Evolutionary conservation across 768 basidiomycete species (phyloP).

Genomic region (Tulasnella sp.): DNA sequence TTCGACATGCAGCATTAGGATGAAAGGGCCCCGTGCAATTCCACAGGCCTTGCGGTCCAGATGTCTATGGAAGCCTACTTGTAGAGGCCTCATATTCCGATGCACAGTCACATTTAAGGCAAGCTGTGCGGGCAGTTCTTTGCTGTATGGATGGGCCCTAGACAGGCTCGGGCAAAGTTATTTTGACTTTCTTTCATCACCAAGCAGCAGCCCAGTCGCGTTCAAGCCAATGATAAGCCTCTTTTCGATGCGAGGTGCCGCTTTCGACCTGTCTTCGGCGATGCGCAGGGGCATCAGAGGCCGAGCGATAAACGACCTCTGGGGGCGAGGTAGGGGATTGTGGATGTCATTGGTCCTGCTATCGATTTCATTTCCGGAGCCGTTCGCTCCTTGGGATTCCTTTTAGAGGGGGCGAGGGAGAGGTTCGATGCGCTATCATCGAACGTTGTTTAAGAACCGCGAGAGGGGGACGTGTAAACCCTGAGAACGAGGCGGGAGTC

Average conservation of each 20-base stretch:
- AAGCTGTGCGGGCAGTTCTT: neutral
- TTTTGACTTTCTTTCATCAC: neutral
- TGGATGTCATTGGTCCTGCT: neutral
- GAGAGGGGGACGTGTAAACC: slow-evolving; percentile 11
- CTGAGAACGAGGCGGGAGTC: slow-evolving; percentile 21
- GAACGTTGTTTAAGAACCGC: slow-evolving; percentile 12
- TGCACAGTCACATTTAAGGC: slow-evolving; percentile 7
- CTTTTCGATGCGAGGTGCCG: too few species aligned
- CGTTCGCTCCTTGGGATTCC: neutral
- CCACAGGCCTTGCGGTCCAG: slow-evolving; percentile 8
- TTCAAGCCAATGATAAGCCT: too few species aligned
- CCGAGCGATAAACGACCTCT: neutral
- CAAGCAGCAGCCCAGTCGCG: too few species aligned
- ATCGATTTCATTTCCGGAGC: slow-evolving; percentile 20
- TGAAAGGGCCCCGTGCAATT: slow-evolving; percentile 7
- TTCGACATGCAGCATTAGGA: slow-evolving; percentile 7
- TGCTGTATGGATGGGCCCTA: too few species aligned
- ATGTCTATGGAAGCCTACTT: slow-evolving; percentile 8
- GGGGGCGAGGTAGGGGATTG: neutral
- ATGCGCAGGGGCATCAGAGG: too few species aligned
- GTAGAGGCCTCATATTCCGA: slow-evolving; percentile 1
- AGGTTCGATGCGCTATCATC: slow-evolving; percentile 10
- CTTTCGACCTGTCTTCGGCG: too few species aligned
- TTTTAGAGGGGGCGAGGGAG: slow-evolving; percentile 10
- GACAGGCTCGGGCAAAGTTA: neutral